Evolutionary conservation across 257 asterid species (phyloP).

Genomic region (Cinchona pubescens): DNA sequence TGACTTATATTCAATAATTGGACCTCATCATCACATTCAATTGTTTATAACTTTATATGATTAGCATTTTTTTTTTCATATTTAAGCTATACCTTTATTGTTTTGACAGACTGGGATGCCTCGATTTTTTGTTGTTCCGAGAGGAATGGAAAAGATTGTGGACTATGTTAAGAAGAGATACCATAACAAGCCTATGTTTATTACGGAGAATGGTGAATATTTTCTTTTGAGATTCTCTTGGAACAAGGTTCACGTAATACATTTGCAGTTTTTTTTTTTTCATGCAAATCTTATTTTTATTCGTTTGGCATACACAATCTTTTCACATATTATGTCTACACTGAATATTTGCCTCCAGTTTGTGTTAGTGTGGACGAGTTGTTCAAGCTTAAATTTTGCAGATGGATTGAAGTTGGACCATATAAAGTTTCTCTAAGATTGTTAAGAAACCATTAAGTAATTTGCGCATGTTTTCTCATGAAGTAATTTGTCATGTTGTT

Average conservation of each 20-base stretch:
- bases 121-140: slow-evolving; percentile 62
- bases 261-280: too few relatives aligned
- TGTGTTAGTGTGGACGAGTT: neutral
- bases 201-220: slow-evolving; percentile 69
- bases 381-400: neutral
- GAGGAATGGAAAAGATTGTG: slow-evolving; percentile 60
- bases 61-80: too few relatives aligned
- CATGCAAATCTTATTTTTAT: neutral
- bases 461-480: too few relatives aligned
- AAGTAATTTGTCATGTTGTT: too few relatives aligned
- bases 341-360: too few relatives aligned
- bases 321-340: too few relatives aligned
- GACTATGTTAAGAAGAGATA: slow-evolving; percentile 58
- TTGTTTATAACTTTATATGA: neutral
- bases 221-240: neutral
- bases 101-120: slow-evolving; percentile 46
- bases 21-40: neutral
- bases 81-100: too few relatives aligned
- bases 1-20: neutral
- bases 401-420: neutral
- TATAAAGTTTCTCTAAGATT: neutral
- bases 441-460: too few relatives aligned
- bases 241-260: neutral
- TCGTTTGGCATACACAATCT: neutral
- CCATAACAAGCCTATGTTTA: slow-evolving; percentile 59